Percentiles rank a stretch among this genome's conserved stretches.
Conservation (phyloP, 495 filamentous ascomycete genomes). For the Penicillium ucsense region DNA sequence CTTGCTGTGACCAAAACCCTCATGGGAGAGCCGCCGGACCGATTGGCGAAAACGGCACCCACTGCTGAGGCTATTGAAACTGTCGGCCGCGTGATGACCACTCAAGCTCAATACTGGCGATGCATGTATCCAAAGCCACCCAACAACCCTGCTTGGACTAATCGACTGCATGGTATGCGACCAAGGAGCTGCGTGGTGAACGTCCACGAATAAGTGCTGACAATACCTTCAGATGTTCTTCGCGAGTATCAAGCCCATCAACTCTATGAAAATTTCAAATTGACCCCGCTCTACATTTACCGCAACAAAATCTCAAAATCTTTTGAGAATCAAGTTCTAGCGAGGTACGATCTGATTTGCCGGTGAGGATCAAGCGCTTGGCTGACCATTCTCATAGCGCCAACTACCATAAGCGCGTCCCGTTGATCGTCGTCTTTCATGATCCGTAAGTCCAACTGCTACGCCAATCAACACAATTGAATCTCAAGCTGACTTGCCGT, state of each 20-base stretch:
- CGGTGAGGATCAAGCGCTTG: neutral
- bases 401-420: conserved; percentile 41
- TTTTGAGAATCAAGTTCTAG: conserved; percentile 82
- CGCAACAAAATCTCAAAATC: conserved; percentile 60
- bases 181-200: neutral
- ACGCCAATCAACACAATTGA: too few relatives aligned
- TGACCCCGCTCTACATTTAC: conserved; percentile 67
- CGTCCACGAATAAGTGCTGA: too few relatives aligned
- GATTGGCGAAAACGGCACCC: conserved; percentile 42
- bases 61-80: conserved; percentile 36
- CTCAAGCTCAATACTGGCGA: conserved; percentile 50
- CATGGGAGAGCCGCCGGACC: conserved; percentile 87
- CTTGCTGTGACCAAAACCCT: conserved; percentile 84
- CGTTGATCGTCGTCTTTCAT: conserved; percentile 70
- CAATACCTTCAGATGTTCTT: conserved; percentile 49
- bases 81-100: conserved; percentile 43
- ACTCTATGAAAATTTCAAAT: conserved; percentile 58
- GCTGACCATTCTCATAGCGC: conserved; percentile 23
- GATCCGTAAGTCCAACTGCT: conserved; percentile 52
- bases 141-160: conserved; percentile 23
- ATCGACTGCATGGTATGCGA: conserved; percentile 45
- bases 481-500: neutral
- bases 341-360: conserved; percentile 44
- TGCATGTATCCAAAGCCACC: conserved; percentile 45
- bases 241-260: conserved; percentile 60